A percentile compares a stretch with the other conserved stretches of the same genome.
Conservation (phyloP, 768 basidiomycete species). For the Chlorophyllum brunneum region DNA sequence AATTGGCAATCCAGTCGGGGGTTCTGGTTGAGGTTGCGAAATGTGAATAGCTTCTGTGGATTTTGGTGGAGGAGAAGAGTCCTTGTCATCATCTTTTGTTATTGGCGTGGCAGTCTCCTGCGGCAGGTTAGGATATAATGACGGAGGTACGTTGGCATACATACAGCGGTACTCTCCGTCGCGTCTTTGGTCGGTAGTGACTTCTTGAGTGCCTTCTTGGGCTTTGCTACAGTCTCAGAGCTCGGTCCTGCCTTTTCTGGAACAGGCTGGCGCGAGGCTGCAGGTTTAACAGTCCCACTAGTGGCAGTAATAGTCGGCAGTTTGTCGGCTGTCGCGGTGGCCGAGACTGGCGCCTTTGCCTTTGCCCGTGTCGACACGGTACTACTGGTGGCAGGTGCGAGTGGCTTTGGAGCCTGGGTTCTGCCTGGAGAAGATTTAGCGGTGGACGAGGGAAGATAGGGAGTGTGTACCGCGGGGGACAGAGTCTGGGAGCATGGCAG, state of each 20-base stretch:
- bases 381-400: constrained; percentile 14
- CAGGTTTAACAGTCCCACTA: not conserved
- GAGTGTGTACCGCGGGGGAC: constrained; percentile 14
- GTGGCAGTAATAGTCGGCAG: not conserved
- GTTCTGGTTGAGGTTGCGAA: constrained; percentile 9
- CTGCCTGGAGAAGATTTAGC: constrained; percentile 27
- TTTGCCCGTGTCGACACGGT: constrained; percentile 1
- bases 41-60: not conserved
- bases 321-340: constrained; percentile 1
- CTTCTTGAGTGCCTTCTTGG: too few species aligned
- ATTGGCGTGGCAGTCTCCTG: too few species aligned
- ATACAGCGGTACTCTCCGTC: too few species aligned
- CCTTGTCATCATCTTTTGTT: not conserved
- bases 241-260: not conserved
- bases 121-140: too few species aligned
- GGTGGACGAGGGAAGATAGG: constrained; percentile 4
- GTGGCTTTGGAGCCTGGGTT: constrained; percentile 19
- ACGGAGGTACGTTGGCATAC: not conserved
- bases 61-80: constrained; percentile 3
- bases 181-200: too few species aligned
- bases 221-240: not conserved
- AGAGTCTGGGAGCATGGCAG: not conserved
- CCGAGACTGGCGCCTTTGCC: constrained; percentile 11
- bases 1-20: constrained; percentile 16
- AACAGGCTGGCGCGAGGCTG: not conserved